These are phyloP conservation scores for Saussurea involucrata DNA, from an alignment of 129 eudicot genomes.

Conservation along the genomic window DNA sequence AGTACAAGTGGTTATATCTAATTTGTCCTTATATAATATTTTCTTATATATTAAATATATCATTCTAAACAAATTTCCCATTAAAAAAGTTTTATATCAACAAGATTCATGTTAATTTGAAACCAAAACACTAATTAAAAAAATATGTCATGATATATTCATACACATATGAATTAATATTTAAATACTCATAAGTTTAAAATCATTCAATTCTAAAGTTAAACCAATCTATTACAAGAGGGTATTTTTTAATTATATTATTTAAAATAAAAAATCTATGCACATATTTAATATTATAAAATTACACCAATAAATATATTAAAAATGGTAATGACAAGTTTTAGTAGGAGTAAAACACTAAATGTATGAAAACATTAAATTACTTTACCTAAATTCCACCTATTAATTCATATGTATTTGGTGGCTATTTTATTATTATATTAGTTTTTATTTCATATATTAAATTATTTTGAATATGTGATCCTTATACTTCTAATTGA, in stretches of 20 bases:
- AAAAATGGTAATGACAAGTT: not conserved
- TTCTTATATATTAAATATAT: not conserved
- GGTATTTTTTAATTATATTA: not conserved
- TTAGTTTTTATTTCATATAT: not conserved
- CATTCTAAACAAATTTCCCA: not conserved
- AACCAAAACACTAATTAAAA: not conserved
- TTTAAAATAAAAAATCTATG: constrained; percentile 6
- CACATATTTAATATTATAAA: not conserved
- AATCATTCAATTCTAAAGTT: not conserved
- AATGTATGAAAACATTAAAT: constrained; percentile 10
- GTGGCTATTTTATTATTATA: not conserved
- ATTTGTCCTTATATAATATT: no score
- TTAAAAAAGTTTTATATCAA: not conserved
- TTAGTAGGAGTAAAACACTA: constrained; percentile 7
- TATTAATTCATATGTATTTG: not conserved
- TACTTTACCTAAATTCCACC: constrained; percentile 5
- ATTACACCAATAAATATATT: not conserved
- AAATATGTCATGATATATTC: not conserved
- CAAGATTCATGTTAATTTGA: constrained; percentile 13
- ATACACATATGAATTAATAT: not conserved
- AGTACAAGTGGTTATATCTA: not conserved
- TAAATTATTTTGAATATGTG: not conserved
- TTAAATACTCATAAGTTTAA: not conserved
- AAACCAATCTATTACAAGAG: constrained; percentile 8
- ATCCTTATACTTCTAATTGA: not conserved